A percentile compares a stretch with the other conserved stretches of the same genome.
These are phyloP conservation scores for Tuber melanosporum DNA, from an alignment of 495 filamentous ascomycete genomes.

Conservation along the genomic window DNA sequence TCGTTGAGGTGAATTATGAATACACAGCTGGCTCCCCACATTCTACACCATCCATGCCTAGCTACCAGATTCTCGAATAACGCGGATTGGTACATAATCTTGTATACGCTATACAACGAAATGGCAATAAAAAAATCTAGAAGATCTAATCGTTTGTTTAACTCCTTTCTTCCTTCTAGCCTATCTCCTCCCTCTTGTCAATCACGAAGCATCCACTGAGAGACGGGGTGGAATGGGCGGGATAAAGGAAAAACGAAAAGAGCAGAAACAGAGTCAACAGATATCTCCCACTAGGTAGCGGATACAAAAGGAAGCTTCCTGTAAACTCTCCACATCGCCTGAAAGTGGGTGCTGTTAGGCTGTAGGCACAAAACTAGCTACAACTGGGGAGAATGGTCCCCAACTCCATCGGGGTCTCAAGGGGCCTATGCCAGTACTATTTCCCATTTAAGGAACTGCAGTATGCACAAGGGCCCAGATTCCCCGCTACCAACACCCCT, in stretches of 20 bases:
- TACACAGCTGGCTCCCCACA: neutral
- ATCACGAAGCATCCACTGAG: neutral
- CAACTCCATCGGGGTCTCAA: neutral
- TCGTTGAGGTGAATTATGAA: neutral
- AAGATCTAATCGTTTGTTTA: neutral
- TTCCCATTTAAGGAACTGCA: neutral
- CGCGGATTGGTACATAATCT: neutral
- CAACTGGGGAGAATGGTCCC: neutral
- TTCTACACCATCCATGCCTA: neutral
- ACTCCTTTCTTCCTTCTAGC: neutral
- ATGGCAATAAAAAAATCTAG: neutral
- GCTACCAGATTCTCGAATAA: neutral
- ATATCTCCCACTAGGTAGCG: neutral
- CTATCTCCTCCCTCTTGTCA: neutral
- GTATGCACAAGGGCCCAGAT: neutral
- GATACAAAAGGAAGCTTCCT: neutral
- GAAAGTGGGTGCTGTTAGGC: neutral
- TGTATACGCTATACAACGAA: neutral
- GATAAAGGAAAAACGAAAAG: neutral
- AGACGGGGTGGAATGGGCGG: neutral
- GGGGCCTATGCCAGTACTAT: neutral
- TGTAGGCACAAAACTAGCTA: neutral
- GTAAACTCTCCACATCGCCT: neutral
- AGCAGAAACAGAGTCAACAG: neutral
- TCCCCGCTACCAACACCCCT: neutral